Conservation (phyloP, 1,139 yeast species). For the Ashbya aceris region DNA sequence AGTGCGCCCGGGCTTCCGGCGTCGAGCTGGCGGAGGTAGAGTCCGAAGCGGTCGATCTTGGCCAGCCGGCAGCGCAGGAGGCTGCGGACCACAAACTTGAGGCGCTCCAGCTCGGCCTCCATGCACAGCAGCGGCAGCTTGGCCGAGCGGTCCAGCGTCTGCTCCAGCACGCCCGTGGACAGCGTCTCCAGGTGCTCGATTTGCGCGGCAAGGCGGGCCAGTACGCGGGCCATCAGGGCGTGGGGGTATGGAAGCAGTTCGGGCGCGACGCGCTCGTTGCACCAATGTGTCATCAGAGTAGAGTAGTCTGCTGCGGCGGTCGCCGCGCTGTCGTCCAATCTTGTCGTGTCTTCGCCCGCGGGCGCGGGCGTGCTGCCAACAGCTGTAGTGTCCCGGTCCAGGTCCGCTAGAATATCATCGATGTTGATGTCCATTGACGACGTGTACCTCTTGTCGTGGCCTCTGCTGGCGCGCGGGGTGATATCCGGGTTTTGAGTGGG, state of each 20-base stretch:
- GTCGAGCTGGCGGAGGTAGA: slow-evolving; percentile 37
- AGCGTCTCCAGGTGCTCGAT: slow-evolving; percentile 60
- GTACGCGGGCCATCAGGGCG: slow-evolving; percentile 45
- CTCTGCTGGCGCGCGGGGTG: too few species aligned
- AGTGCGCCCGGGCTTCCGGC: slow-evolving; percentile 16
- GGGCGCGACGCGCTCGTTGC: slow-evolving; percentile 78
- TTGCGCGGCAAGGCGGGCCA: slow-evolving; percentile 55
- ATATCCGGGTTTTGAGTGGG: too few species aligned
- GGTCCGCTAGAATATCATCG: slow-evolving; percentile 59
- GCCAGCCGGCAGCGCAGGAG: slow-evolving; percentile 69
- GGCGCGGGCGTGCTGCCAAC: slow-evolving; percentile 13
- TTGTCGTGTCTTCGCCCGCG: slow-evolving; percentile 13
- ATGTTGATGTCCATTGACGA: slow-evolving; percentile 41
- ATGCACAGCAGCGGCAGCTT: slow-evolving; percentile 74
- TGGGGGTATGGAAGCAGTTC: slow-evolving; percentile 68
- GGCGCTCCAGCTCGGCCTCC: slow-evolving; percentile 85
- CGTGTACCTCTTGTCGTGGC: slow-evolving; percentile 14
- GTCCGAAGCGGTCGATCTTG: slow-evolving; percentile 61
- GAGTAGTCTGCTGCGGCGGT: slow-evolving; percentile 27
- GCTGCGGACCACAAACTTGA: slow-evolving; percentile 68
- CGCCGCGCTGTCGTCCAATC: background rate
- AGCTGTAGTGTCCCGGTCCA: slow-evolving; percentile 37
- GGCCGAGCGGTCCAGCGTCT: slow-evolving; percentile 37
- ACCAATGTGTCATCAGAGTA: slow-evolving; percentile 58
- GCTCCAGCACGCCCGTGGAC: slow-evolving; percentile 39